These are phyloP conservation scores for Annulohypoxylon moriforme DNA, from an alignment of 495 filamentous ascomycete genomes.

Conservation along the genomic window DNA sequence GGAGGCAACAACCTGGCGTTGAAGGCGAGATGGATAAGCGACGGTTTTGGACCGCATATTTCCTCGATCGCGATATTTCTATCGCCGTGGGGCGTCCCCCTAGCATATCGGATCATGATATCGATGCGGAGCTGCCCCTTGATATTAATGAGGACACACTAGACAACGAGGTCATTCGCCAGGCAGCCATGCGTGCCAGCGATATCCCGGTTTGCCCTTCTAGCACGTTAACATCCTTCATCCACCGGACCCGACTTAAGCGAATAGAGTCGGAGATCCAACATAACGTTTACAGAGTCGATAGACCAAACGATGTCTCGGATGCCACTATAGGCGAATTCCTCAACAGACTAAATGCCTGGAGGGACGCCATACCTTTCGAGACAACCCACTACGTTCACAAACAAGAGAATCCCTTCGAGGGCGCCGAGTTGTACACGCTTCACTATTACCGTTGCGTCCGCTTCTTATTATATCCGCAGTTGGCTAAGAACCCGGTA, in stretches of 20 bases:
- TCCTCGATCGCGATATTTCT: slow-evolving; percentile 63
- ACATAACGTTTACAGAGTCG: slow-evolving; percentile 66
- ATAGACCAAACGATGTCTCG: slow-evolving; percentile 52
- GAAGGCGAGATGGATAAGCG: slow-evolving; percentile 62
- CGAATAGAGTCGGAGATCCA: slow-evolving; percentile 68
- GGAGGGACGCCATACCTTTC: slow-evolving; percentile 50
- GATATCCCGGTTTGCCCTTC: slow-evolving; percentile 50
- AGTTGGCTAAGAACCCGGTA: slow-evolving; percentile 60
- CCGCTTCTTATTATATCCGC: slow-evolving; percentile 64
- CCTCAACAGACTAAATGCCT: slow-evolving; percentile 44
- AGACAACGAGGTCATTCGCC: slow-evolving; percentile 55
- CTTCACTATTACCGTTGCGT: slow-evolving; percentile 65
- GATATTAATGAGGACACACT: slow-evolving; percentile 60
- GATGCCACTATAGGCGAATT: slow-evolving; percentile 42
- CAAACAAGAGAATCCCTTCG: slow-evolving; percentile 60
- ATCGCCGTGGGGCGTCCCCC: slow-evolving; percentile 66
- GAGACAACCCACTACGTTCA: slow-evolving; percentile 51
- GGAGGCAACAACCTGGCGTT: slow-evolving; percentile 58
- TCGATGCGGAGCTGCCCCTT: slow-evolving; percentile 62
- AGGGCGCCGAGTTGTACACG: slow-evolving; percentile 62
- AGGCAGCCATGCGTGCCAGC: slow-evolving; percentile 40
- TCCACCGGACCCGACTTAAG: slow-evolving; percentile 63
- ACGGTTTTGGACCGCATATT: slow-evolving; percentile 67
- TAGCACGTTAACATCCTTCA: slow-evolving; percentile 61
- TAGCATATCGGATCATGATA: slow-evolving; percentile 65